Evolutionary conservation across 2,329 filamentous ascomycete species (phyloP), one percentile per base, ranked within the genome.

Genomic region (Teratosphaeria nubilosa): DNA sequence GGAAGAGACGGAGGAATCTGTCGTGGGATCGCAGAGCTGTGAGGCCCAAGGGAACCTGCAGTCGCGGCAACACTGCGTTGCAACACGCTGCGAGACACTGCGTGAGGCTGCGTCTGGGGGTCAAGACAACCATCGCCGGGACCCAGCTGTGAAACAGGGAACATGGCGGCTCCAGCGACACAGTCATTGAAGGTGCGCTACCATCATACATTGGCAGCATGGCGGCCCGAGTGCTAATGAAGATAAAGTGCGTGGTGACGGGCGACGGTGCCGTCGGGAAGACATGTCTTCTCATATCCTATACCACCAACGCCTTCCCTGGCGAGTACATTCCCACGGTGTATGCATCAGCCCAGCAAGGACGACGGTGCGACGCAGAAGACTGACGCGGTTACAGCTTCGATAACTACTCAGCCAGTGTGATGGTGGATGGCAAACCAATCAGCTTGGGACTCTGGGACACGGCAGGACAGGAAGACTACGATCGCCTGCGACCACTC

Each of bases 251-350:
- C 76, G 94, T 99, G 74, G 94, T 99, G 73, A 97, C 94, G 63
- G 94, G 94, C 79, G 94, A 99, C 76, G 94, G 94, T 89, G 94
- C 94, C 74, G 94, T 99, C 70, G 94, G 94, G 77, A 99, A 96
- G 92, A 99, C 94, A 82, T 99, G 94, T 81, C 86, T 99, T 60
- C 86, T 99, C 70, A 99, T 99, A 74, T 97, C 92, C 56, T 99
- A 99, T 80, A 97, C 94, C 64, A 99, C 94, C 64, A 99, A 97
- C 80, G 94, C 94, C 65, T 99, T 99, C 75, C 94, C 94, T n/a
- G 94, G 94, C 76, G 94, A 99, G 82, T 99, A 99, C 77, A 97
- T 99, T 69, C 94, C 94, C 66, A 99, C 94, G 69, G 94, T 99
- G 88, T 94, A 78, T 76, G 87, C 55, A 20, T 52, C 20, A 56